Conservation (phyloP, 2,329 filamentous ascomycete species). For the Esteya vermicola region DNA sequence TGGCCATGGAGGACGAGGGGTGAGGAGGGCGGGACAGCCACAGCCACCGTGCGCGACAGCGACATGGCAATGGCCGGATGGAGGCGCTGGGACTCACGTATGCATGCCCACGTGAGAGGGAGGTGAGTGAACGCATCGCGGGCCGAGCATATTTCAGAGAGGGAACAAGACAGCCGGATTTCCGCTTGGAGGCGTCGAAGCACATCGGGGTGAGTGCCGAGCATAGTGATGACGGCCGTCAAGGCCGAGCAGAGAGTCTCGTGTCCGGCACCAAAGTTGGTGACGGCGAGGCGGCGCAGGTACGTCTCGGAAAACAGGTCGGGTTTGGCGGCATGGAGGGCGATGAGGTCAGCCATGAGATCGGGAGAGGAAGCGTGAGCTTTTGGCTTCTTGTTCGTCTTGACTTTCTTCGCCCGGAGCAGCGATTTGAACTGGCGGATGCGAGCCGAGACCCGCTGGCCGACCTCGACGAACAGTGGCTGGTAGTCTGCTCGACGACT, state of each 20-base stretch:
- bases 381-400: background rate
- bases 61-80: constrained; percentile 38
- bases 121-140: constrained; percentile 13
- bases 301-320: constrained; percentile 30
- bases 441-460: constrained; percentile 18
- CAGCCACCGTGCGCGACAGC: constrained; percentile 26
- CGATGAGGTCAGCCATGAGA: constrained; percentile 30
- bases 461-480: constrained; percentile 35
- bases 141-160: constrained; percentile 10
- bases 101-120: constrained; percentile 26
- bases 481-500: constrained; percentile 27
- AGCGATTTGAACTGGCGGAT: background rate
- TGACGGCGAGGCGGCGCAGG: constrained; percentile 35
- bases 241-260: constrained; percentile 39
- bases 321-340: constrained; percentile 27
- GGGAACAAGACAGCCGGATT: constrained; percentile 10
- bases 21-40: constrained; percentile 17
- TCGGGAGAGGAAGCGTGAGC: constrained; percentile 16
- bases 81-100: constrained; percentile 36
- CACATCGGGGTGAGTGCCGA: constrained; percentile 23
- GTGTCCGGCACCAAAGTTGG: constrained; percentile 41
- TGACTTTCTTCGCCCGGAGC: background rate
- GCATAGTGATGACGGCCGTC: constrained; percentile 31
- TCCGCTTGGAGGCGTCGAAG: constrained; percentile 18
- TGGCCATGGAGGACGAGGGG: constrained; percentile 22